These are phyloP conservation scores for Penicillium hesseltinei DNA, from an alignment of 2,329 filamentous ascomycete genomes.

Conservation along the genomic window DNA sequence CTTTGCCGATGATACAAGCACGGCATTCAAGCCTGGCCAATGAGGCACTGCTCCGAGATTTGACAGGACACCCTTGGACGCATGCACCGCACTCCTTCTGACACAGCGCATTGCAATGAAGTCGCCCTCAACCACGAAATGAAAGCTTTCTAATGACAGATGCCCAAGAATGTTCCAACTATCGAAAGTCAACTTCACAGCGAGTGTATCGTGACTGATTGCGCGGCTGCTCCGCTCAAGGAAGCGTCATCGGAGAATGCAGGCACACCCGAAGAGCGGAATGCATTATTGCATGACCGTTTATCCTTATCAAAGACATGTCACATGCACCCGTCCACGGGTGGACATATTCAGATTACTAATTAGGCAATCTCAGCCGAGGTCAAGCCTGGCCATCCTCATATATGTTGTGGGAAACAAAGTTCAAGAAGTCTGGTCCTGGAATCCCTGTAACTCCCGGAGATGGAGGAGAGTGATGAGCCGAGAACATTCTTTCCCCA, in stretches of 20 bases:
- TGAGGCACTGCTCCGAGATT: neutral
- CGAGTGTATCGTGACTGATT: constrained; percentile 6
- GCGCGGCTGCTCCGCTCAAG: constrained; percentile 13
- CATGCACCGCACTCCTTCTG: neutral
- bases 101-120: neutral
- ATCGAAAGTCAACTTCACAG: neutral
- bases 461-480: neutral
- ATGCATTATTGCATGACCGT: constrained; percentile 8
- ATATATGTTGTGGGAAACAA: neutral
- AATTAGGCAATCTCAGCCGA: neutral
- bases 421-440: too few species aligned
- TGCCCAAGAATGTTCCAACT: neutral
- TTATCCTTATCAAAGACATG: neutral
- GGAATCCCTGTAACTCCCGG: neutral
- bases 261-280: neutral
- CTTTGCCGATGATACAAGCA: neutral
- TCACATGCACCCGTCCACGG: neutral
- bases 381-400: neutral
- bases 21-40: neutral
- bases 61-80: neutral
- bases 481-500: neutral
- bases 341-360: neutral
- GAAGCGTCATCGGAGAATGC: constrained; percentile 19
- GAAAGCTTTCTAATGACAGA: neutral
- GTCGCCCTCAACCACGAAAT: neutral